phyloP scores from a whole-genome alignment of 257 asterid genomes.

The Solanum commersonii region DNA sequence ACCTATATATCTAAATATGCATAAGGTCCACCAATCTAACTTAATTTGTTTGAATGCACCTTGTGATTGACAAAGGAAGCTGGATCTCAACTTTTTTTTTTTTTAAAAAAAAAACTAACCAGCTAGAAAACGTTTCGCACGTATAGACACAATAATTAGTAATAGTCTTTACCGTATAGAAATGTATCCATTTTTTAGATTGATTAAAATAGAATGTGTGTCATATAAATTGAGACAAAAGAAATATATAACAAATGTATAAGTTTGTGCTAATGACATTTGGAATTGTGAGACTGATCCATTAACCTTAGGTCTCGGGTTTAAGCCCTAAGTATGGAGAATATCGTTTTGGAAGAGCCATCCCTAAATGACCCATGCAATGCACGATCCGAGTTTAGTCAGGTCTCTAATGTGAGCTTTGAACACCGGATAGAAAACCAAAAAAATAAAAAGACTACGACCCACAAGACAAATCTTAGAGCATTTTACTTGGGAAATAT shows the following conservation, averaged over 20 bases:
- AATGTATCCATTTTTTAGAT: not conserved
- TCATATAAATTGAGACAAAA: too few relatives aligned
- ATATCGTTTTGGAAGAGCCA: not conserved
- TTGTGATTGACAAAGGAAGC: not conserved
- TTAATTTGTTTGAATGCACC: not conserved
- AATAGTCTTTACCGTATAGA: too few relatives aligned
- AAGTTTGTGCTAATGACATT: not conserved
- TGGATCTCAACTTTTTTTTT: not conserved
- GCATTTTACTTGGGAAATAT: not conserved
- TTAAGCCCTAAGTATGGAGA: not conserved
- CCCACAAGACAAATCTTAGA: not conserved
- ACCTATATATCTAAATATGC: too few relatives aligned
- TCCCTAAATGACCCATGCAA: not conserved
- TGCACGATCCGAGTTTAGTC: not conserved
- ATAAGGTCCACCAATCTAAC: not conserved
- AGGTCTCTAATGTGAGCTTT: not conserved
- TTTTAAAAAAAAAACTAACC: too few relatives aligned
- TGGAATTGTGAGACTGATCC: not conserved
- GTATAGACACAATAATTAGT: not conserved
- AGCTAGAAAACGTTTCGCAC: not conserved
- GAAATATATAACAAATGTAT: too few relatives aligned
- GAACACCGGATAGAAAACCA: too few relatives aligned
- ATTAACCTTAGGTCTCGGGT: not conserved
- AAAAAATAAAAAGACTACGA: too few relatives aligned
- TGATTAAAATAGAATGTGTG: too few relatives aligned